Evolutionary conservation across 2,329 filamentous ascomycete genomes (phyloP), one percentile per base, ranked within the genome.

Genomic region (Paracamarosporium sp.): DNA sequence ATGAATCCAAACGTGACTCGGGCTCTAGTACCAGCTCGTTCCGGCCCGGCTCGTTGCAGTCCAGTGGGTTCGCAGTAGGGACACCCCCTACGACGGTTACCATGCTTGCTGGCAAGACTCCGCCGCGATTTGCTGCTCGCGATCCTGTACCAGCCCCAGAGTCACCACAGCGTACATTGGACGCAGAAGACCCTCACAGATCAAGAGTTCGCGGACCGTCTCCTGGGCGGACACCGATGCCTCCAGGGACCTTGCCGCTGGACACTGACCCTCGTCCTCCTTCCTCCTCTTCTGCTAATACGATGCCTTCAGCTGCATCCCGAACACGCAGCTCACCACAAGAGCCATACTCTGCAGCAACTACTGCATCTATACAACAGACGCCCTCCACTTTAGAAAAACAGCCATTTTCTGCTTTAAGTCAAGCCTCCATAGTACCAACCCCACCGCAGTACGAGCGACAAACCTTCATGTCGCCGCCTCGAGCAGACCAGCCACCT

Each of bases 191-290:
- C 27, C 69, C 71, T 7, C 56, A 70, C 27, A 63, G 70, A 52
- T 74, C 72, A 5, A 67, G 68, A 59, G 70, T 68, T 47, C 68
- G 69, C 11, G 65, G 62, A 4, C 64, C 72, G 3, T 73, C 73
- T 13, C 71, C 71, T 17, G 71, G 51, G 46, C 65, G 66, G 24
- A 58, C 60, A 44, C 65, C 68, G 20, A 64, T 72, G 64, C 68
- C 66, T 30, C 66, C 67, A 13, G 68, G 65, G 28, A 53, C 66
- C 1, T 65, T 60, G 43, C 67, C 70, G 2, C 48, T 68, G 22
- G 65, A 75, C 25, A 68, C 68, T 1, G 64, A 72, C 38, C 22
- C 63, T 15, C 68, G 67, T 4, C 67, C 71, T 5, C 73, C 71
- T 1, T 66, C 67, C 7, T 53, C 63, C 6, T 72, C 71, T 12